Conservation (phyloP, 2,329 filamentous ascomycete genomes). For the Cordyceps pruinosa region DNA sequence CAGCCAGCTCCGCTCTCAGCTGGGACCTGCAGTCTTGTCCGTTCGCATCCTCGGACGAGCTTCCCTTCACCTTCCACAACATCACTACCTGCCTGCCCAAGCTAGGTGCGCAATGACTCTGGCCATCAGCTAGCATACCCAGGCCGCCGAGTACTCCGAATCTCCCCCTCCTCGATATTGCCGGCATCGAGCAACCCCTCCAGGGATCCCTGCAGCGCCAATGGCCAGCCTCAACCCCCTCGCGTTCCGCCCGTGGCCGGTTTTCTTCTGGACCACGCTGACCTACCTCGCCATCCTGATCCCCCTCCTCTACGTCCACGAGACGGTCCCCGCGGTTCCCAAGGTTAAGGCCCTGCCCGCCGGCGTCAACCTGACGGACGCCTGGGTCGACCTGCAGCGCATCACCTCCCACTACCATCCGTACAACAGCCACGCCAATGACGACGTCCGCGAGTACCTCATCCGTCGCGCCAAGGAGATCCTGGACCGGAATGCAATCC, state of each 20-base stretch:
- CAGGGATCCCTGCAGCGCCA: not conserved
- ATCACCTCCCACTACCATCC: constrained; percentile 76
- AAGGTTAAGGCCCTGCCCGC: constrained; percentile 38
- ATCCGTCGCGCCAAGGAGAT: constrained; percentile 65
- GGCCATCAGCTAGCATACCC: not conserved
- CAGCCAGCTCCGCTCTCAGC: not conserved
- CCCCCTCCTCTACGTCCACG: constrained; percentile 65
- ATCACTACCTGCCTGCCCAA: not conserved
- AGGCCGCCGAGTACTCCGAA: not conserved
- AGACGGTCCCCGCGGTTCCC: constrained; percentile 58
- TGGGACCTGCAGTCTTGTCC: not conserved
- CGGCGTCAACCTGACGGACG: constrained; percentile 75
- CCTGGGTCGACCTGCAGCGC: constrained; percentile 75
- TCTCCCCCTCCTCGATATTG: not conserved
- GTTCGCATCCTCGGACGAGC: not conserved
- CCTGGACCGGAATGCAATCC: constrained; percentile 51
- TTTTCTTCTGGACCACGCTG: constrained; percentile 69
- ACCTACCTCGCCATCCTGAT: constrained; percentile 74
- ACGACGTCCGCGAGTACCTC: constrained; percentile 70
- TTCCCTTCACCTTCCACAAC: not conserved
- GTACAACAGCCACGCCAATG: constrained; percentile 80
- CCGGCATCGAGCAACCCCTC: not conserved
- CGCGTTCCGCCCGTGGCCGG: constrained; percentile 72
- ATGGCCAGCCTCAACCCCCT: constrained; percentile 44
- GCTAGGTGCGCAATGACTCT: not conserved